Conservation (phyloP, 2,329 filamentous ascomycete genomes). For the Chrysoporthe austroafricana region DNA sequence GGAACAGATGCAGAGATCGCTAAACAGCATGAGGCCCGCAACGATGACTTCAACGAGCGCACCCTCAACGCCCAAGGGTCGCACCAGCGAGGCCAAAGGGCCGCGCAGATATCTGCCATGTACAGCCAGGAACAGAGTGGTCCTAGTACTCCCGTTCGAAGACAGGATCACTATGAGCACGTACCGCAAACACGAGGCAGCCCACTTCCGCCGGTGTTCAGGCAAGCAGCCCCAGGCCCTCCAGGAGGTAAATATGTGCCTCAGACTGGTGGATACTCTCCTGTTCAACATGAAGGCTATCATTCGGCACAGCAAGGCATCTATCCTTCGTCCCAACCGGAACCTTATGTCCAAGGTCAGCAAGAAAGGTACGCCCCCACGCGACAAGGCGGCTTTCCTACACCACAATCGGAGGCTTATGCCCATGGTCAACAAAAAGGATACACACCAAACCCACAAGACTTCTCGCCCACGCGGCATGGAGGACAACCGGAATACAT, state of each 20-base stretch:
- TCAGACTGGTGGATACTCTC: background rate
- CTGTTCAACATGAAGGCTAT: background rate
- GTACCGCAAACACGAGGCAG: background rate
- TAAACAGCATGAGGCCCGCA: conserved; percentile 4
- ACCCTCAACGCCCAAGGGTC: background rate
- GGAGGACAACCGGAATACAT: background rate
- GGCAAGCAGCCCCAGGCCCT: background rate
- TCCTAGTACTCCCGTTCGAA: background rate
- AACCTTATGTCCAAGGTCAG: background rate
- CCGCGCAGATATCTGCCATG: background rate
- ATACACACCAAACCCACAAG: background rate
- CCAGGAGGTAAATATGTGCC: background rate
- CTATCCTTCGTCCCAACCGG: background rate
- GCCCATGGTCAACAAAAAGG: background rate
- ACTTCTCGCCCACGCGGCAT: background rate
- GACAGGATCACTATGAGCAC: background rate
- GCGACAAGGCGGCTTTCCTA: background rate
- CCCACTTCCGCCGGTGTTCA: background rate
- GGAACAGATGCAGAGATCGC: conserved; percentile 8
- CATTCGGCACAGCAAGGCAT: background rate
- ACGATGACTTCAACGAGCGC: background rate
- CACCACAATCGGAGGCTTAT: background rate
- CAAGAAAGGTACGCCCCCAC: background rate
- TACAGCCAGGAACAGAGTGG: background rate
- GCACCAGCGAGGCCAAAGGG: background rate